Evolutionary conservation across 352 stramenopile species (phyloP).

Genomic region (Phytophthora megakarya): DNA sequence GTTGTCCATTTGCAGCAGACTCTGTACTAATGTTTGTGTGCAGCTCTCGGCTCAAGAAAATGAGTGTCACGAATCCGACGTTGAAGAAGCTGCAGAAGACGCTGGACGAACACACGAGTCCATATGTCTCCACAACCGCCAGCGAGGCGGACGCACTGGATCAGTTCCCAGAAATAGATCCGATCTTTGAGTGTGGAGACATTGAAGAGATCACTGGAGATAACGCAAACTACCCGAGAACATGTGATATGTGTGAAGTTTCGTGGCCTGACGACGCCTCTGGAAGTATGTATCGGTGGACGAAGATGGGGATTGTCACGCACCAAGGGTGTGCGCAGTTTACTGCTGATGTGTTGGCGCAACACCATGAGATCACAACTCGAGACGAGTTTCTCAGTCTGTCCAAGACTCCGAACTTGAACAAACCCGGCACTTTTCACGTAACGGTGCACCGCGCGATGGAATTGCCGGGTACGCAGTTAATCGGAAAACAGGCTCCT

Average conservation of each 20-base stretch:
- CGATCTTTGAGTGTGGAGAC: conserved; percentile 71
- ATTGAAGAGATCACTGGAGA: conserved; percentile 51
- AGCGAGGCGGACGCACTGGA: conserved; percentile 57
- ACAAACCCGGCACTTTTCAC: conserved; percentile 76
- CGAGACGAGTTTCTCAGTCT: conserved; percentile 54
- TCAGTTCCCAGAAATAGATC: conserved; percentile 66
- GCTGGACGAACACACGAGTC: conserved; percentile 62
- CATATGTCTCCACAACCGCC: conserved; percentile 23
- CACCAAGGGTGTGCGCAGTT: conserved; percentile 81
- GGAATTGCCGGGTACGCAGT: conserved; percentile 67
- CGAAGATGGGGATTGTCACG: conserved; percentile 56
- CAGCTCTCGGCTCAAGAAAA: conserved; percentile 73
- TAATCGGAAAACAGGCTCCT: conserved; percentile 67
- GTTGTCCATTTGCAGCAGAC: neutral
- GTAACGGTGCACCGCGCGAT: conserved; percentile 76
- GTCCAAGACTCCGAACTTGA: conserved; percentile 54
- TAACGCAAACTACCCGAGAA: conserved; percentile 21
- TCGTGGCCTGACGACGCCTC: conserved; percentile 77
- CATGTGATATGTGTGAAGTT: conserved; percentile 84
- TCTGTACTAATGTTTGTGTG: neutral
- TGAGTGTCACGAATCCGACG: conserved; percentile 65
- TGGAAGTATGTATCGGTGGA: conserved; percentile 60
- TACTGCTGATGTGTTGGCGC: conserved; percentile 65
- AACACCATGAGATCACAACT: conserved; percentile 61
- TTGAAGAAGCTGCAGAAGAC: conserved; percentile 77